phyloP scores from a whole-genome alignment of 306 rosid genomes.

The Dryas octopetala region DNA sequence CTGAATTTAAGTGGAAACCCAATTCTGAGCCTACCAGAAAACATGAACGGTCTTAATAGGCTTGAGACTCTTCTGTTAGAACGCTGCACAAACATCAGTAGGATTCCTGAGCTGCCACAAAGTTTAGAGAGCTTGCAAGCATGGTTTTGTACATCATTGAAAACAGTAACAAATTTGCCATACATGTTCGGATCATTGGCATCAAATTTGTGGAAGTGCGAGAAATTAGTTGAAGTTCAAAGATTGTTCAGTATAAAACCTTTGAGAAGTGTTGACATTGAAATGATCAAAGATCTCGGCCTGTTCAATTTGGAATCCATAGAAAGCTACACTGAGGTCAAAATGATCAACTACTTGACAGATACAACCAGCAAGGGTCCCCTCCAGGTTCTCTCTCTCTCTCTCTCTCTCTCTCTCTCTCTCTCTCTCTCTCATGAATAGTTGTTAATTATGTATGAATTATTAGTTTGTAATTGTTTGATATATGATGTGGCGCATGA shows the following conservation, averaged over 20 bases:
- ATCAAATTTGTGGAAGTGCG: background rate
- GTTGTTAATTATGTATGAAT: background rate
- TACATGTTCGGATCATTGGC: background rate
- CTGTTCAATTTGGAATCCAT: background rate
- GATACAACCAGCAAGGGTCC: background rate
- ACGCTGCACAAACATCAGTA: background rate
- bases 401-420: background rate
- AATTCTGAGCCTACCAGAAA: background rate
- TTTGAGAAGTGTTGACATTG: background rate
- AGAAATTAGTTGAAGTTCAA: background rate
- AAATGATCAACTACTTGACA: background rate
- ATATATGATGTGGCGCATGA: background rate
- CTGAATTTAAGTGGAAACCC: background rate
- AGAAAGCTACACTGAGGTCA: background rate
- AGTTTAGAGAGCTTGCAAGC: background rate
- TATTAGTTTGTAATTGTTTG: background rate
- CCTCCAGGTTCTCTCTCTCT: background rate
- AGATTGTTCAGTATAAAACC: background rate
- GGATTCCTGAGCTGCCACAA: background rate
- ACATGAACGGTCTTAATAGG: background rate
- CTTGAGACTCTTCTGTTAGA: background rate
- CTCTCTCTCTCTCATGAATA: background rate
- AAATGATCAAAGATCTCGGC: background rate
- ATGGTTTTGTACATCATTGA: background rate
- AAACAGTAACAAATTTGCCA: slow-evolving; percentile 2